Conservation (phyloP, 202 grass and related monocot genomes). For the Musa balbisiana region DNA sequence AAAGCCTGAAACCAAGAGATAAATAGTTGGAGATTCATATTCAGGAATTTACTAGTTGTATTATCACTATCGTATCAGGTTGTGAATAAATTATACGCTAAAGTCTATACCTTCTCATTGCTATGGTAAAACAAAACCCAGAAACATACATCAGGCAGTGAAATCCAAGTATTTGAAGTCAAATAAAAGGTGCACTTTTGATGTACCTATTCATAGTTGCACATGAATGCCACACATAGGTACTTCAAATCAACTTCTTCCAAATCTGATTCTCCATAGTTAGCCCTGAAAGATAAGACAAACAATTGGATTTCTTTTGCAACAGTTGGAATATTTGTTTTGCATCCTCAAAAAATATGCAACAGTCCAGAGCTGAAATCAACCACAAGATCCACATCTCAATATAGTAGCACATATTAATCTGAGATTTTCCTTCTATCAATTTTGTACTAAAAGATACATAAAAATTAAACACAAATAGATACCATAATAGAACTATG, state of each 20-base stretch:
- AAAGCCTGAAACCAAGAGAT: slow-evolving; percentile 43
- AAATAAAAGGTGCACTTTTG: not conserved
- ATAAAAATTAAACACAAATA: too few species aligned
- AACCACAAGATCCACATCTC: too few species aligned
- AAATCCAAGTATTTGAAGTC: not conserved
- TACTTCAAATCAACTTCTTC: slow-evolving; percentile 87
- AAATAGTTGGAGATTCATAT: not conserved
- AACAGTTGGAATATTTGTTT: slow-evolving; percentile 90
- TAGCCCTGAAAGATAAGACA: slow-evolving; percentile 18
- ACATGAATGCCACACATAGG: slow-evolving; percentile 59
- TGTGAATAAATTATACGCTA: not conserved
- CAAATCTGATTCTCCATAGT: slow-evolving; percentile 84
- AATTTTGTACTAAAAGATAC: too few species aligned
- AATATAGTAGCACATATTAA: too few species aligned
- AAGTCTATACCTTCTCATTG: not conserved
- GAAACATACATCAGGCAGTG: not conserved
- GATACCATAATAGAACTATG: too few species aligned
- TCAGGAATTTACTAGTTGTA: not conserved
- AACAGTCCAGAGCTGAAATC: not conserved
- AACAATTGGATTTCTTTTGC: slow-evolving; percentile 36
- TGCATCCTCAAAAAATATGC: slow-evolving; percentile 43
- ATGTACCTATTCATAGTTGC: slow-evolving; percentile 79
- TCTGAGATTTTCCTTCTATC: too few species aligned
- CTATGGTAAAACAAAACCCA: not conserved
- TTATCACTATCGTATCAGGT: too few species aligned